A percentile compares a stretch with the other conserved stretches of the same genome.
These are phyloP conservation scores for Suhomyces panamericanus DNA, from an alignment of 1,139 yeast genomes.

Conservation along the genomic window DNA sequence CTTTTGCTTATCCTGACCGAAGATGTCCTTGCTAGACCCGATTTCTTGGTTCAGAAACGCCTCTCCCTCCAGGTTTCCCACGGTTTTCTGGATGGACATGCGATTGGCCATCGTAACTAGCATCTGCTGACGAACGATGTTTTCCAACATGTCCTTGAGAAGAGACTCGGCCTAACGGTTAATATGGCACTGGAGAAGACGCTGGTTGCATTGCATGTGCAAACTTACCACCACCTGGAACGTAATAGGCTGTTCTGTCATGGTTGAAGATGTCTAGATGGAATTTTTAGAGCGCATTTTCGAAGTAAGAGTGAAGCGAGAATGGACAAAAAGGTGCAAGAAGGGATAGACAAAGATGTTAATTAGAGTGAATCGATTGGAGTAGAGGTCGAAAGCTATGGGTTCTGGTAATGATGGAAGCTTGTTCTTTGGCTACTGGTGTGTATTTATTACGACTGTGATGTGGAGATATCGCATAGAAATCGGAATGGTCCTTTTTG, in stretches of 20 bases:
- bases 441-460: too few species aligned
- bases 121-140: constrained; percentile 37
- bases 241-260: constrained; percentile 21
- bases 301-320: too few species aligned
- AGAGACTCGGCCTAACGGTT: constrained; percentile 25
- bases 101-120: constrained; percentile 30
- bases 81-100: constrained; percentile 23
- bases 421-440: too few species aligned
- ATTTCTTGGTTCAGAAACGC: constrained; percentile 13
- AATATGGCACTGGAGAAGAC: neutral
- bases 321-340: too few species aligned
- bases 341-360: too few species aligned
- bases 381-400: too few species aligned
- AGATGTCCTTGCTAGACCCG: constrained; percentile 35
- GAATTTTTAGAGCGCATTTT: neutral
- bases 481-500: too few species aligned
- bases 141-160: constrained; percentile 35
- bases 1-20: constrained; percentile 43
- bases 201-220: neutral
- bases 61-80: constrained; percentile 15
- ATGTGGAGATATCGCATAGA: too few species aligned
- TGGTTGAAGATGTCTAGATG: neutral
- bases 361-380: too few species aligned
- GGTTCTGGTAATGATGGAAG: too few species aligned
- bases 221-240: constrained; percentile 20